These are phyloP conservation scores for Paralagenidium karlingii DNA, from an alignment of 352 stramenopile genomes.

Conservation along the genomic window DNA sequence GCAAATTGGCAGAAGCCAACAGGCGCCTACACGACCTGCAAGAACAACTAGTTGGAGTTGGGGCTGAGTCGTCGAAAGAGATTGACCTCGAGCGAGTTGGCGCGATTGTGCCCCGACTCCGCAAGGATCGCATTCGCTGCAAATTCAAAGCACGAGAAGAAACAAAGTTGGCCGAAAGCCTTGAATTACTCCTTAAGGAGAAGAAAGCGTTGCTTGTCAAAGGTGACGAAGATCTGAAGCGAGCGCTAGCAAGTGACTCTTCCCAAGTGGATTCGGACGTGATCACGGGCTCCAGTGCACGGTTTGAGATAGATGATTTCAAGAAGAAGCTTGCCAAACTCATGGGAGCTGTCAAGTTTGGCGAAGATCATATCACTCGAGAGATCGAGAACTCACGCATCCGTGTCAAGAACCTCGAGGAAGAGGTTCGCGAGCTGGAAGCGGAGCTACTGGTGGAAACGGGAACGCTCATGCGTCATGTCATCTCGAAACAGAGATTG, in stretches of 20 bases:
- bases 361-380: slow-evolving; percentile 35
- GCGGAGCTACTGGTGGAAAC: slow-evolving; percentile 54
- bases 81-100: slow-evolving; percentile 51
- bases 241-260: slow-evolving; percentile 46
- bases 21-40: slow-evolving; percentile 30
- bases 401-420: slow-evolving; percentile 45
- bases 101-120: slow-evolving; percentile 39
- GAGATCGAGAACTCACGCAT: slow-evolving; percentile 53
- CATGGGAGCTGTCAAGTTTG: slow-evolving; percentile 42
- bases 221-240: slow-evolving; percentile 51
- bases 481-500: slow-evolving; percentile 41
- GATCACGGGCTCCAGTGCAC: slow-evolving; percentile 33
- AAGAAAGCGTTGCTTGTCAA: slow-evolving; percentile 42
- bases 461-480: slow-evolving; percentile 54
- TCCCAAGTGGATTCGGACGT: slow-evolving; percentile 51
- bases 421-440: slow-evolving; percentile 57
- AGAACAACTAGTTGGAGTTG: slow-evolving; percentile 38
- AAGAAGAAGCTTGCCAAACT: slow-evolving; percentile 61
- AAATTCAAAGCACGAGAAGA: slow-evolving; percentile 51
- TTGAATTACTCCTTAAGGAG: slow-evolving; percentile 38
- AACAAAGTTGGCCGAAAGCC: slow-evolving; percentile 23
- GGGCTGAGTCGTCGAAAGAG: slow-evolving; percentile 44
- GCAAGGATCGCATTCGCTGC: slow-evolving; percentile 36
- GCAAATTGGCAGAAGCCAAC: slow-evolving; percentile 24
- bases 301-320: slow-evolving; percentile 67